Evolutionary conservation across 2,329 filamentous ascomycete species (phyloP), one percentile per base, ranked within the genome.

Genomic region (Fulvia fulva): DNA sequence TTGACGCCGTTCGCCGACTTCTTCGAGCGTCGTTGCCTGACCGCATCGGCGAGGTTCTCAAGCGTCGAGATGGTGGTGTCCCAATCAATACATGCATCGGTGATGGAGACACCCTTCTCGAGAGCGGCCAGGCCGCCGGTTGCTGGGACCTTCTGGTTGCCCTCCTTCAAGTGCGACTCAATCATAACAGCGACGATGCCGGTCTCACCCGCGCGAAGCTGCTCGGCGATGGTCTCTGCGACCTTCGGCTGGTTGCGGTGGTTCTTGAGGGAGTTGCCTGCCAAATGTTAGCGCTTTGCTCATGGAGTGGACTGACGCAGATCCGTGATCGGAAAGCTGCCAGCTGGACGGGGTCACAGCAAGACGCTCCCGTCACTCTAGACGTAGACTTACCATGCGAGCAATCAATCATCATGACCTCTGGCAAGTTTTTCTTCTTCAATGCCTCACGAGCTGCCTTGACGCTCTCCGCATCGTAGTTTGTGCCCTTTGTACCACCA

Each of bases 151-250:
- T 96, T 96, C 65, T 81, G 78, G 70, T 75, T 76, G 69, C 85
- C 87, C 78, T 96, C 94, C 75, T 93, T 86, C 81, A 97, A 93
- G 78, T 97, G 93, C 71, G 91, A 96, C 81, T 99, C 93, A 68
- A 99, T 96, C 93, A 99, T 99, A 72, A 97, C 91, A 73, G 92
- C 94, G 65, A 97, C 84, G 69, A 99, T 96, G 64, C 85, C 87
- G 59, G 85, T 87, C 79, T 99, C 90, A 59, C 93, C 93, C 64
- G 88, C 87, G 53, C 88, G 86, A 64, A 99, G 82, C 79, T 99
- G 93, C 55, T 96, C 90, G 30, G 83, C 88, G 61, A 99, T 80
- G 53, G 81, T 82, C 74, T 88, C 84, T 64, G 93, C 91, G 46
- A 97, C 93, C 78, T 93, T 88, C 69, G 94, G 94, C 79, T 99